Evolutionary conservation across 306 rosid species (phyloP), one percentile per base, ranked within the genome.

Genomic region (Mucuna pruriens): DNA sequence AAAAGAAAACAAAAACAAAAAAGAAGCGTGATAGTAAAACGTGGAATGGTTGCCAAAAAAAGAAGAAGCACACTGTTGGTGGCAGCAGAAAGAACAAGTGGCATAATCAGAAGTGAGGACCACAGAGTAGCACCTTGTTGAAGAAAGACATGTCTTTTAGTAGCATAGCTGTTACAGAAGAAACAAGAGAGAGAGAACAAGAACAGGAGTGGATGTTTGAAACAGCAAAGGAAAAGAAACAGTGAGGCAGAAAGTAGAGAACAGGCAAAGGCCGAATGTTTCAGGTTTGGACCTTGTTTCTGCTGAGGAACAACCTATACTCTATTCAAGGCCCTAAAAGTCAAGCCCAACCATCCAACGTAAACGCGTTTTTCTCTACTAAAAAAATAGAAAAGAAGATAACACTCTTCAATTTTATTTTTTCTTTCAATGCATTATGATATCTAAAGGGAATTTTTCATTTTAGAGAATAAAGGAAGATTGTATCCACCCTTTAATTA

Each of bases 111-210:
- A 5, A 36, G 34, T 44, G 12, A 49, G 33, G 81, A 69, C 54
- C 68, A 86, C 77, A 61, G 0, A 25, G 66, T 71, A 80, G 78
- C 20, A 94, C 98, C 97, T 94, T 90, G 89, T 82, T 88, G 88
- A 83, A 73, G 82, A 89, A 89, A 72, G 81, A 91, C 85, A 85
- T 76, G 77, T 71, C 75, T 85, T 87, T 93, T 5, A 86, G 89
- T 5, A 88, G 88, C 93, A 94, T 88, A 17, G 84, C 39, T 49
- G 48, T 65, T 65, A 48, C 23, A 9, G 29, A 65, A 64, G 62
- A 55, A 48, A 61, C 84, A 67, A 51, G 7, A 49, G n/a, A 25
- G 34, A 23, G 45, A 36, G 20, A 20, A 3, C 10, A 29, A 63
- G 34, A 65, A 38, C 20, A 60, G 74, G 19, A 44, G 72, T 26